These are phyloP conservation scores for Strobilomyces confusus DNA, from an alignment of 768 basidiomycete species.

Conservation along the genomic window DNA sequence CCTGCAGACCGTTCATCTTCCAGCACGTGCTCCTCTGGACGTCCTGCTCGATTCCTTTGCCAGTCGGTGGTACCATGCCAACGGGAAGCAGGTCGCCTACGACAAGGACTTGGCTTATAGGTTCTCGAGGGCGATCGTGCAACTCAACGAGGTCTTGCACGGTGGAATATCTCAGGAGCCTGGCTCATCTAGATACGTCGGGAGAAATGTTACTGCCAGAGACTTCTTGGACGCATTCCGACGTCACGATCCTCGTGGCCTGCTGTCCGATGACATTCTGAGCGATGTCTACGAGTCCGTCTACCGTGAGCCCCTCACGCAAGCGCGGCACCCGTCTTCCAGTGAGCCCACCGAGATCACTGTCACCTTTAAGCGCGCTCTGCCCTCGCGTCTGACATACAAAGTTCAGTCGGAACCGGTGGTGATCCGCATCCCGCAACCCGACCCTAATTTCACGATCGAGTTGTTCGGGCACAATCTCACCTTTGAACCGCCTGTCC, in stretches of 20 bases:
- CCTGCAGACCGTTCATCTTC: constrained; percentile 75
- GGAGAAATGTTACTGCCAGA: constrained; percentile 60
- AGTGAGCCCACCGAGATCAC: constrained; percentile 44
- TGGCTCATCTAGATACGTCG: constrained; percentile 49
- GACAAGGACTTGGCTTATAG: constrained; percentile 77
- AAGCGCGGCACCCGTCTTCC: constrained; percentile 53
- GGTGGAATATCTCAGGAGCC: constrained; percentile 62
- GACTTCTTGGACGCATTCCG: constrained; percentile 86
- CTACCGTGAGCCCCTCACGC: constrained; percentile 63
- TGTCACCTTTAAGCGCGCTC: constrained; percentile 67
- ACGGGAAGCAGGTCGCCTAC: constrained; percentile 70
- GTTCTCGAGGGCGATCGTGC: constrained; percentile 76
- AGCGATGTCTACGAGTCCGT: constrained; percentile 78
- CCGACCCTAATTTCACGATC: constrained; percentile 80
- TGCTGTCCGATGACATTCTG: constrained; percentile 73
- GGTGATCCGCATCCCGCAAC: constrained; percentile 77
- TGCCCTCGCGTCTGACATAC: constrained; percentile 80
- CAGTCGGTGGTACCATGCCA: constrained; percentile 86
- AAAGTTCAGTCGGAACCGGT: constrained; percentile 86
- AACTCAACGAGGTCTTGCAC: constrained; percentile 87
- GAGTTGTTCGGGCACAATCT: constrained; percentile 86
- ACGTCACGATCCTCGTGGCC: constrained; percentile 63
- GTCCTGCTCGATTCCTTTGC: constrained; percentile 82
- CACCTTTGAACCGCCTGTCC: constrained; percentile 78
- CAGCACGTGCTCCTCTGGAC: constrained; percentile 43